Evolutionary conservation across 2,329 filamentous ascomycete species (phyloP), one percentile per base, ranked within the genome.

Genomic region (Nigrospora sphaerica): DNA sequence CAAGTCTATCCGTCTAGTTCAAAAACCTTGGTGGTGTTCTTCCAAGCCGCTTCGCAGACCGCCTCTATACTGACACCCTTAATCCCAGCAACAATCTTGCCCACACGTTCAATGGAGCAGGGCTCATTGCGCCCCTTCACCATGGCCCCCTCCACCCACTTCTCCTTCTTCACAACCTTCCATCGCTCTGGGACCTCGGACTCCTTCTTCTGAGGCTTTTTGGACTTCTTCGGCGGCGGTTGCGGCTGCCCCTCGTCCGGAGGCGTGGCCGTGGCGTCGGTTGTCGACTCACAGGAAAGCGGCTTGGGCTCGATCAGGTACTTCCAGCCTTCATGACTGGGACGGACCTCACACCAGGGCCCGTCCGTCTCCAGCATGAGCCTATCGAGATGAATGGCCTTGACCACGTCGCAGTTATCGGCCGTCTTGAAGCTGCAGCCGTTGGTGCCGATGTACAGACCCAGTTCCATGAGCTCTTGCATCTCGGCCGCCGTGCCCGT

Each of bases 351-450:
- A 61, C 93, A 98, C 87, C 93, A 98, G 3, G 93, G 93, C 3
- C 93, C 93, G 62, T 98, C 93, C 0, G 93, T 98, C 74, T 98
- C 93, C 41, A 98, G 81, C 77, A 97, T 95, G 45, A 98, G 66
- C 40, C 84, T 72, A 46, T 91, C 82, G 12, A 98, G 70, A 12
- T 83, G 86, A 35, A 97, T 81, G 49, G 85, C 79, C 52, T 77
- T 81, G 12, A 96, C 89, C 3, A 96, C 91, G 13, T 79, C 83
- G 36, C 95, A 80, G 57, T 97, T 98, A 62, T 95, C 89, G 12
- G 78, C 83, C 6, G 89, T 97, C 75, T 97, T 98, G 73, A 98
- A 80, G 58, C 88, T 95, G 66, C 93, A 98, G 5, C 93, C 93
- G 61, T 98, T 98, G 50, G 96, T 81, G n/a, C 93, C 92, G 50